These are phyloP conservation scores for Blastomyces silverae DNA, from an alignment of 2,329 filamentous ascomycete species.

Conservation along the genomic window DNA sequence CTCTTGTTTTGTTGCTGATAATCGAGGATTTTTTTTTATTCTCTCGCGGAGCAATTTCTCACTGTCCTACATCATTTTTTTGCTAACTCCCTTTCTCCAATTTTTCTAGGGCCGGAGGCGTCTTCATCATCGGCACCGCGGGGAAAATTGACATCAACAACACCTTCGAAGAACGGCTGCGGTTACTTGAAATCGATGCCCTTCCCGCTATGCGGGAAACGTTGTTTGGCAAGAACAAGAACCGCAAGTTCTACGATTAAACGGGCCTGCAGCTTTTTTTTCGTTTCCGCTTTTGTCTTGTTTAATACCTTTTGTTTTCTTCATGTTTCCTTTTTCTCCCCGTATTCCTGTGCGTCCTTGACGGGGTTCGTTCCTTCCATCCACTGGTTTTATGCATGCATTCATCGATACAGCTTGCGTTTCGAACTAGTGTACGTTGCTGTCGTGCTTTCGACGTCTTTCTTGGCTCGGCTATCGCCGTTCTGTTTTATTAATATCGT, in stretches of 20 bases:
- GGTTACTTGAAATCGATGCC: slow-evolving; percentile 74
- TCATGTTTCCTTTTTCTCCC: neutral
- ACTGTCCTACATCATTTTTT: slow-evolving; percentile 4
- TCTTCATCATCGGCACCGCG: slow-evolving; percentile 68
- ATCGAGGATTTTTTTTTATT: neutral
- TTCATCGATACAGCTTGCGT: neutral
- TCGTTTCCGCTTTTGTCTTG: neutral
- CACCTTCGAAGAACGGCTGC: slow-evolving; percentile 87
- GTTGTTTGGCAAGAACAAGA: slow-evolving; percentile 88
- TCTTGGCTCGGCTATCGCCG: neutral
- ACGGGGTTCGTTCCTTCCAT: neutral
- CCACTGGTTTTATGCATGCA: slow-evolving; percentile 4
- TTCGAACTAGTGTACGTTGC: neutral
- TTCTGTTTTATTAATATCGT: neutral
- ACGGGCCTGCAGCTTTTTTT: slow-evolving; percentile 12
- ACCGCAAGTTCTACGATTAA: slow-evolving; percentile 93
- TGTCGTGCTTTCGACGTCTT: neutral
- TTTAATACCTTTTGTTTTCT: neutral
- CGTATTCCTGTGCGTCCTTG: neutral
- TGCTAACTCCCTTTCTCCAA: slow-evolving; percentile 18
- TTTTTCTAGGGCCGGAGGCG: slow-evolving; percentile 65
- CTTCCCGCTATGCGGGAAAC: slow-evolving; percentile 77
- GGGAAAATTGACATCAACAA: slow-evolving; percentile 99
- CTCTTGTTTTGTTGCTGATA: neutral
- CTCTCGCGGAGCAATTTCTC: neutral